Evolutionary conservation across 2,329 filamentous ascomycete species (phyloP), one percentile per base, ranked within the genome.

Genomic region (Epichloe glyceriae): DNA sequence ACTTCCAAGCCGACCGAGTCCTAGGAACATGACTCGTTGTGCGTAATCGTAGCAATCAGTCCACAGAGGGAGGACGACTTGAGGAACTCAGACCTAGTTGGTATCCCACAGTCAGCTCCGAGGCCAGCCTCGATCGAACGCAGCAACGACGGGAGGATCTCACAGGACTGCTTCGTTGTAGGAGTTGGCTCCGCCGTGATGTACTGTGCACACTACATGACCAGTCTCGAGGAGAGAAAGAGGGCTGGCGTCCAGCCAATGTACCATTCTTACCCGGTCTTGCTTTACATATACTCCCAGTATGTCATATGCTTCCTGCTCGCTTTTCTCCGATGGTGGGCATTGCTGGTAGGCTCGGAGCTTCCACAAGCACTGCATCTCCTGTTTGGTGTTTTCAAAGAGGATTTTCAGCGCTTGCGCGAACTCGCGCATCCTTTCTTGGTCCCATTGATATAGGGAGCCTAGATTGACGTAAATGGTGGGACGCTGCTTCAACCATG

Each of bases 391-490:
- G 2, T 53, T 48, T 8, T 68, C 58, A 0, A 76, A 58, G 3
- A 71, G 58, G 0, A 59, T 54, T 10, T 59, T 61, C 3, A 76
- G 37, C 0, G 67, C 67, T 0, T 40, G 45, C 0, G 68, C 67
- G 30, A 76, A 65, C 30, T 70, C 66, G 10, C 61, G 46, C 0
- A 67, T 69, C 43, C 69, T 62, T 0, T 61, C 56, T 3, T 64
- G 58, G 0, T 61, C 57, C 4, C 65, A 58, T 0, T 56, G 57
- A 47, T 62, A 58, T 4, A 67, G 61, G 0, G 71, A 71, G 0
- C 74, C 74, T 1, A 76, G 60, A 52, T 72, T 75, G 34, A 78
- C 64, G 14, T 73, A 64, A 0, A 78, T 58, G 0, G 72, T 76
- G 3, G 70, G 69, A 0, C 61, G 61, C 2, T 60, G 56, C 0